A percentile compares a stretch with the other conserved stretches of the same genome.
Evolutionary conservation across 2,329 filamentous ascomycete species (phyloP).

Genomic region (Lecanicillium sp.): DNA sequence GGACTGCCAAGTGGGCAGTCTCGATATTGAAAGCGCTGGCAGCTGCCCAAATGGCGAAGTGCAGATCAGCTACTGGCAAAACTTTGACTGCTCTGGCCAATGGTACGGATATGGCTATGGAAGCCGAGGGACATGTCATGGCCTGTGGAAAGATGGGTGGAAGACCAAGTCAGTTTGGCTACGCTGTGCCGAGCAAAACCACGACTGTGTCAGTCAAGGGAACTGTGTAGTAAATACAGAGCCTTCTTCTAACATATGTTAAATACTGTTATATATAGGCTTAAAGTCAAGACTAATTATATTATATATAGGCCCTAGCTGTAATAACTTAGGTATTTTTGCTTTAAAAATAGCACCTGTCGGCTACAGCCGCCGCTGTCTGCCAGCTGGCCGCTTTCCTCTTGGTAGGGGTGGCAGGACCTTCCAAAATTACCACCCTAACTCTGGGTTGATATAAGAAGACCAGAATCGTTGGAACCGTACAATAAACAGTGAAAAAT

Average conservation of each 20-base stretch:
- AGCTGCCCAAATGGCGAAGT: conserved; percentile 6
- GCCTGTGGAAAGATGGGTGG: conserved; percentile 5
- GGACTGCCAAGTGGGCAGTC: conserved; percentile 5
- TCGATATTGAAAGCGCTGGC: background rate
- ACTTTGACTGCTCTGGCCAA: conserved; percentile 1
- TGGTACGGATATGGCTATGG: conserved; percentile 6
- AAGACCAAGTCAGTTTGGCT: conserved; percentile 4
- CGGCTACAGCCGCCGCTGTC: too few relatives aligned
- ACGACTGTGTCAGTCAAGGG: conserved; percentile 3
- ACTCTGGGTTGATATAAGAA: too few relatives aligned
- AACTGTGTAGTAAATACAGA: background rate
- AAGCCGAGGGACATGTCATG: background rate
- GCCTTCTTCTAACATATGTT: background rate
- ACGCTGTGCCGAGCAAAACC: conserved; percentile 5
- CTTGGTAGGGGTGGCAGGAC: too few relatives aligned
- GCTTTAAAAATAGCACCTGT: too few relatives aligned
- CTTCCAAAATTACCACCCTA: too few relatives aligned
- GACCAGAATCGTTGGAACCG: too few relatives aligned
- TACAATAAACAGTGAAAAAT: too few relatives aligned
- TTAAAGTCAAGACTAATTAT: too few relatives aligned
- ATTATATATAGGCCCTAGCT: too few relatives aligned
- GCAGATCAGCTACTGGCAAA: conserved; percentile 6
- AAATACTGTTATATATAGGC: too few relatives aligned
- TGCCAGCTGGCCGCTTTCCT: too few relatives aligned
- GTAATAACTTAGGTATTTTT: too few relatives aligned